These are phyloP conservation scores for Blastomyces emzantsi DNA, from an alignment of 2,329 filamentous ascomycete genomes.

Conservation along the genomic window DNA sequence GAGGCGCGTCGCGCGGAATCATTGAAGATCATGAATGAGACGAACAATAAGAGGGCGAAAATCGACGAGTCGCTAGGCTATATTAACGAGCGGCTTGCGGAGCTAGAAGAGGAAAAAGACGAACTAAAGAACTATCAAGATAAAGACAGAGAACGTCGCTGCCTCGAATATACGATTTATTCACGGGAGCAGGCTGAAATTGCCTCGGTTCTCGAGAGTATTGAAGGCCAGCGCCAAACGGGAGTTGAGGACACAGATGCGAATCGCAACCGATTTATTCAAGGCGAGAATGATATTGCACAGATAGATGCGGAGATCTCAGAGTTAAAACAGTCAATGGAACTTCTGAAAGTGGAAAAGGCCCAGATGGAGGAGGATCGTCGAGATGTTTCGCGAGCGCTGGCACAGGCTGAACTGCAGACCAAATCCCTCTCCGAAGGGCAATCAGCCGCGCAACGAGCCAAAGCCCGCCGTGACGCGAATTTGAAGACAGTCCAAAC, in stretches of 20 bases:
- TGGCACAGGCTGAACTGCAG: slow-evolving; percentile 79
- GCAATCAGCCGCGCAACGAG: slow-evolving; percentile 66
- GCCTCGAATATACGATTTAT: slow-evolving; percentile 90
- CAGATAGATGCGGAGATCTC: slow-evolving; percentile 71
- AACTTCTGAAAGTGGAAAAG: slow-evolving; percentile 76
- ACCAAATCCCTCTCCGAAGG: slow-evolving; percentile 75
- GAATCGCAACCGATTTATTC: slow-evolving; percentile 64
- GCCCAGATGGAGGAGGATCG: slow-evolving; percentile 83
- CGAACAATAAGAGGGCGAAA: slow-evolving; percentile 86
- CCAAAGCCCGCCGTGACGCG: slow-evolving; percentile 59
- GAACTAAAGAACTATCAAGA: slow-evolving; percentile 90
- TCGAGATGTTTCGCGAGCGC: slow-evolving; percentile 65
- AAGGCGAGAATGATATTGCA: slow-evolving; percentile 69
- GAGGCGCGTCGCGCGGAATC: slow-evolving; percentile 86
- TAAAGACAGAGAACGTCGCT: slow-evolving; percentile 83
- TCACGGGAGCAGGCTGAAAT: slow-evolving; percentile 79
- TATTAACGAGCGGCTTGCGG: slow-evolving; percentile 78
- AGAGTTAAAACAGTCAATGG: slow-evolving; percentile 69
- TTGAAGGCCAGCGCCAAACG: slow-evolving; percentile 72
- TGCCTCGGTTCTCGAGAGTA: slow-evolving; percentile 64
- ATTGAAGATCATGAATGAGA: slow-evolving; percentile 93
- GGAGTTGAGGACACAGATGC: slow-evolving; percentile 79
- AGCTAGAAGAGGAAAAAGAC: slow-evolving; percentile 95
- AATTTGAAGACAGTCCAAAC: slow-evolving; percentile 63
- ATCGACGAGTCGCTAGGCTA: slow-evolving; percentile 88